Evolutionary conservation across 345 rosid species (phyloP).

Genomic region (Populus deltoides): DNA sequence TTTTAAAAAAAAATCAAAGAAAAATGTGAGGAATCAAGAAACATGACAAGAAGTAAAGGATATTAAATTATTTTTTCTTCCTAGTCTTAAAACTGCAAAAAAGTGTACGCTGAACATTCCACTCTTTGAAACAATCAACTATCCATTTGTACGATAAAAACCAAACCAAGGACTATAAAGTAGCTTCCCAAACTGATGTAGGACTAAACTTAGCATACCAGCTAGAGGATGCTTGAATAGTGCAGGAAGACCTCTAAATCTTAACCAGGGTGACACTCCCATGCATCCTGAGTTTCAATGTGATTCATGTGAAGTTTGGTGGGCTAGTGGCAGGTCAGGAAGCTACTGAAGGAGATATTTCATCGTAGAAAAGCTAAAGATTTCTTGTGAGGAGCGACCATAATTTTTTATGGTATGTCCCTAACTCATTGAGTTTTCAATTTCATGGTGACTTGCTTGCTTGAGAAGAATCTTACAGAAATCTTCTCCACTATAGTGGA

Average conservation of each 20-base stretch:
- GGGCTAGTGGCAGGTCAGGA: slow-evolving; percentile 78
- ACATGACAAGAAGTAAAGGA: not conserved
- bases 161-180: not conserved
- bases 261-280: slow-evolving; percentile 15
- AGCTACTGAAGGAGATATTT: slow-evolving; percentile 68
- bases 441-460: slow-evolving; percentile 17
- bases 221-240: not conserved
- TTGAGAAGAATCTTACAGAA: slow-evolving; percentile 17
- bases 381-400: slow-evolving; percentile 45
- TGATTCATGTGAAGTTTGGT: slow-evolving; percentile 48
- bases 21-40: not conserved
- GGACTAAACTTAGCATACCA: not conserved
- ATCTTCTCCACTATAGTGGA: slow-evolving; percentile 13
- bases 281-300: slow-evolving; percentile 21
- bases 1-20: not conserved
- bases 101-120: not conserved
- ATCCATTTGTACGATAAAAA: not conserved
- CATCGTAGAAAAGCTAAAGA: slow-evolving; percentile 45
- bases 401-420: slow-evolving; percentile 59
- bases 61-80: not conserved
- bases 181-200: not conserved
- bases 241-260: slow-evolving; percentile 3
- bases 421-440: slow-evolving; percentile 30
- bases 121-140: not conserved
- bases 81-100: not conserved